Evolutionary conservation across 179 eudicot genomes (phyloP).

Genomic region (Vitellaria paradoxa): DNA sequence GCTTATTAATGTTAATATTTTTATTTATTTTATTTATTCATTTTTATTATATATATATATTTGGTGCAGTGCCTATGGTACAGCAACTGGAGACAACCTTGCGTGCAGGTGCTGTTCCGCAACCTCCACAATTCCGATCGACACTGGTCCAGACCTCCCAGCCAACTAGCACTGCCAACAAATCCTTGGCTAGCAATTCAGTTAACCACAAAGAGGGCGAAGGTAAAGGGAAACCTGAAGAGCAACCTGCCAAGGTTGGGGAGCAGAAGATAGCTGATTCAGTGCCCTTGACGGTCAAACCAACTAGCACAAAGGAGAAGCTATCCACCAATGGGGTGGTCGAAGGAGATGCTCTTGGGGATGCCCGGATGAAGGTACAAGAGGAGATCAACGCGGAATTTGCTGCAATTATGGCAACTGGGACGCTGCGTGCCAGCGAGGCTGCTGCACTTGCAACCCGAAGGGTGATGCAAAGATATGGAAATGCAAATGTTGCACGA

Average conservation of each 20-base stretch:
- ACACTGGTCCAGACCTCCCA: slow-evolving; percentile 23
- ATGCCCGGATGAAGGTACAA: slow-evolving; percentile 79
- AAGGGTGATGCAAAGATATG: slow-evolving; percentile 81
- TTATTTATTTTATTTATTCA: neutral
- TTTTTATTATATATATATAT: no score
- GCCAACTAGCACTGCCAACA: slow-evolving; percentile 3
- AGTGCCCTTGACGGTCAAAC: slow-evolving; percentile 28
- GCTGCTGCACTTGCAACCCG: slow-evolving; percentile 91
- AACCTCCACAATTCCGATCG: slow-evolving; percentile 75
- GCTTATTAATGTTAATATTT: neutral
- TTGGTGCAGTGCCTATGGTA: slow-evolving; percentile 79
- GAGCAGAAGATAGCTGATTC: neutral
- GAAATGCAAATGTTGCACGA: slow-evolving; percentile 47
- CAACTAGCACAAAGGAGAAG: slow-evolving; percentile 19
- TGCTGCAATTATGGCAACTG: slow-evolving; percentile 83
- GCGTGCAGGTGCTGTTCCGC: slow-evolving; percentile 75
- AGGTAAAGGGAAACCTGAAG: slow-evolving; percentile 9
- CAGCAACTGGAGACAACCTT: slow-evolving; percentile 74
- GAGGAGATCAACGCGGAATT: slow-evolving; percentile 81
- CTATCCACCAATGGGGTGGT: slow-evolving; percentile 11
- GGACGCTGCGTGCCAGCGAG: slow-evolving; percentile 88
- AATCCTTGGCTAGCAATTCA: neutral
- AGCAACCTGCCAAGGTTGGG: slow-evolving; percentile 6
- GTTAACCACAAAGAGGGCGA: neutral
- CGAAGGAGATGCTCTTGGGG: slow-evolving; percentile 62